Conservation (phyloP, 352 stramenopile species). For the Phytophthora pinifolia region DNA sequence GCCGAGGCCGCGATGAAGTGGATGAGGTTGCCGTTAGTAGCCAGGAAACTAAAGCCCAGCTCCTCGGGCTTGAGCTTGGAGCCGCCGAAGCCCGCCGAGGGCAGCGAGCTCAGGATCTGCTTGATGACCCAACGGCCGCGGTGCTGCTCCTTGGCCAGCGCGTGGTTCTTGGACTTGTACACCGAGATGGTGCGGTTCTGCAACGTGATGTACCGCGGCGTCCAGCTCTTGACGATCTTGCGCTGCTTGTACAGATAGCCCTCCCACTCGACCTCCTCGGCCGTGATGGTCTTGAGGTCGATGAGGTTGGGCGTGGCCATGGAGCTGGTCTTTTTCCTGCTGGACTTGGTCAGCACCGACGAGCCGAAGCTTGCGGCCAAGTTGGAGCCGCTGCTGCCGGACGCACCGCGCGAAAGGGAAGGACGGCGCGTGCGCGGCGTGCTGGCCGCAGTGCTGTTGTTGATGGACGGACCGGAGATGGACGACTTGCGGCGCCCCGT, state of each 20-base stretch:
- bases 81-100: slow-evolving; percentile 76
- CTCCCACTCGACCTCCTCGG: slow-evolving; percentile 87
- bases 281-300: slow-evolving; percentile 86
- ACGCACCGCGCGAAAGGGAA: slow-evolving; percentile 35
- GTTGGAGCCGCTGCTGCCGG: slow-evolving; percentile 30
- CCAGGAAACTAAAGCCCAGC: slow-evolving; percentile 82
- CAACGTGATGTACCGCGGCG: slow-evolving; percentile 84
- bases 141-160: slow-evolving; percentile 76
- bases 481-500: slow-evolving; percentile 53
- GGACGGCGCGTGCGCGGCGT: slow-evolving; percentile 33
- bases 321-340: slow-evolving; percentile 3
- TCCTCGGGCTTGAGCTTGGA: slow-evolving; percentile 77
- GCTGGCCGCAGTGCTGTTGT: slow-evolving; percentile 22
- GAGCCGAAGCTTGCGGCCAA: slow-evolving; percentile 17
- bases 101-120: slow-evolving; percentile 75
- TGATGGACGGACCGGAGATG: slow-evolving; percentile 30
- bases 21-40: slow-evolving; percentile 83
- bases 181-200: slow-evolving; percentile 79
- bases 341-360: slow-evolving; percentile 7
- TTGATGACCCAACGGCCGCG: slow-evolving; percentile 83
- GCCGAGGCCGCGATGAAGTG: slow-evolving; percentile 78
- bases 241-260: slow-evolving; percentile 90
- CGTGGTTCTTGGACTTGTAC: slow-evolving; percentile 89
- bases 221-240: slow-evolving; percentile 91
- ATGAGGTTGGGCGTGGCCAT: slow-evolving; percentile 79